Conservation (phyloP, 129 eudicot genomes). For the Helichrysum umbraculigerum region DNA sequence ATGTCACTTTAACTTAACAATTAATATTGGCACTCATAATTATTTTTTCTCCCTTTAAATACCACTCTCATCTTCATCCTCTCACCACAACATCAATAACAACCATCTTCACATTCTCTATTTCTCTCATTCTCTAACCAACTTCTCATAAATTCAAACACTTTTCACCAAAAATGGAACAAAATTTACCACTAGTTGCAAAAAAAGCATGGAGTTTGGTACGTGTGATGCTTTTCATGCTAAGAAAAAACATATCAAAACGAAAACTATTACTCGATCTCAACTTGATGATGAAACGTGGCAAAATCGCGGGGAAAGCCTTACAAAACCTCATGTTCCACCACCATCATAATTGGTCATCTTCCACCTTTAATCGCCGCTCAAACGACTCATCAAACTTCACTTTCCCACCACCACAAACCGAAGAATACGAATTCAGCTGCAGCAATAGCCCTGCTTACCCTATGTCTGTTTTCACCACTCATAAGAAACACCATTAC, state of each 20-base stretch:
- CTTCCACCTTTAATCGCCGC: slow-evolving; percentile 25
- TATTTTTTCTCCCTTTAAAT: slow-evolving; percentile 35
- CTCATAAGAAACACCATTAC: slow-evolving; percentile 41
- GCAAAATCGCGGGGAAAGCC: slow-evolving; percentile 62
- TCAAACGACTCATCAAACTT: slow-evolving; percentile 2
- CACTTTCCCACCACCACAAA: slow-evolving; percentile 25
- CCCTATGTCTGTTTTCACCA: slow-evolving; percentile 42
- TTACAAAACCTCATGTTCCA: slow-evolving; percentile 63
- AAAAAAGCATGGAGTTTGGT: slow-evolving; percentile 54
- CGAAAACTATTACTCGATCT: slow-evolving; percentile 53
- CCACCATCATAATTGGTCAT: slow-evolving; percentile 42
- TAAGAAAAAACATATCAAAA: slow-evolving; percentile 54
- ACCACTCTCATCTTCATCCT: slow-evolving; percentile 22
- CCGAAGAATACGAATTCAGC: slow-evolving; percentile 62
- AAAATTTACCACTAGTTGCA: slow-evolving; percentile 48
- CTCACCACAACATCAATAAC: slow-evolving; percentile 11
- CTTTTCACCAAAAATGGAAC: slow-evolving; percentile 49
- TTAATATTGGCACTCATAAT: slow-evolving; percentile 12
- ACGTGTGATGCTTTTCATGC: slow-evolving; percentile 49
- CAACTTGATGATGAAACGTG: slow-evolving; percentile 57
- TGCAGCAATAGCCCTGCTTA: slow-evolving; percentile 58
- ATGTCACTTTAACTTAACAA: slow-evolving; percentile 37
- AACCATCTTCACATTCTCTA: not conserved
- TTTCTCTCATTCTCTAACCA: not conserved
- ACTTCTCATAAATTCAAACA: not conserved